Evolutionary conservation across 495 filamentous ascomycete genomes (phyloP).

Genomic region (Penicillium macrosclerotiorum): DNA sequence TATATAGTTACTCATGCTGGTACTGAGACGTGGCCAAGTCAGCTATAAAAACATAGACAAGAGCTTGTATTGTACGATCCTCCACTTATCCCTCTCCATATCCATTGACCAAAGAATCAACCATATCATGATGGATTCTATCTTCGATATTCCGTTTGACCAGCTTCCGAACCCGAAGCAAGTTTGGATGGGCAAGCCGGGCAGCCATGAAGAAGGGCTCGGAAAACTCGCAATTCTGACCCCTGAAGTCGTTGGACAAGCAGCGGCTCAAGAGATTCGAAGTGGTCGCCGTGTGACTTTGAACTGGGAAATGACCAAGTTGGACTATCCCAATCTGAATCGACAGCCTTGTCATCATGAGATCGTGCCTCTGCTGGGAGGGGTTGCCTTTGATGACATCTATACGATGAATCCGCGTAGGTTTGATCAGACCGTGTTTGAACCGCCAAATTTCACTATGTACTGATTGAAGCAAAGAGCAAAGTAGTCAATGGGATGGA

Average conservation of each 20-base stretch:
- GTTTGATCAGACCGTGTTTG: too few relatives aligned
- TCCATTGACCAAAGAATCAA: neutral
- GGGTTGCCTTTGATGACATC: conserved; percentile 58
- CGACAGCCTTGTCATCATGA: conserved; percentile 39
- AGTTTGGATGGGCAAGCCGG: conserved; percentile 43
- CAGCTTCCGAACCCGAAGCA: conserved; percentile 42
- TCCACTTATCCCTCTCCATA: neutral
- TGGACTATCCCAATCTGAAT: conserved; percentile 44
- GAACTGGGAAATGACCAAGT: conserved; percentile 45
- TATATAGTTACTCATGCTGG: too few relatives aligned
- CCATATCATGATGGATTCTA: conserved; percentile 18
- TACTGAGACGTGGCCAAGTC: too few relatives aligned
- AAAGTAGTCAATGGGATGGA: conserved; percentile 72
- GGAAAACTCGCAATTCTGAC: conserved; percentile 43
- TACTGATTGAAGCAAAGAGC: conserved; percentile 32
- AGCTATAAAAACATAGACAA: too few relatives aligned
- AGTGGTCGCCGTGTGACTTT: conserved; percentile 40
- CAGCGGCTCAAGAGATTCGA: conserved; percentile 36
- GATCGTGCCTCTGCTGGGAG: conserved; percentile 40
- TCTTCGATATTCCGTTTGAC: conserved; percentile 35
- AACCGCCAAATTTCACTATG: neutral
- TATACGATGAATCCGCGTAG: conserved; percentile 64
- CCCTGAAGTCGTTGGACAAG: conserved; percentile 38
- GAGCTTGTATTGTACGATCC: too few relatives aligned
- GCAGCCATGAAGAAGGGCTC: conserved; percentile 41